A percentile compares a stretch with the other conserved stretches of the same genome.
Conservation (phyloP, 2,329 filamentous ascomycete genomes). For the Epicoccum sorghinum region DNA sequence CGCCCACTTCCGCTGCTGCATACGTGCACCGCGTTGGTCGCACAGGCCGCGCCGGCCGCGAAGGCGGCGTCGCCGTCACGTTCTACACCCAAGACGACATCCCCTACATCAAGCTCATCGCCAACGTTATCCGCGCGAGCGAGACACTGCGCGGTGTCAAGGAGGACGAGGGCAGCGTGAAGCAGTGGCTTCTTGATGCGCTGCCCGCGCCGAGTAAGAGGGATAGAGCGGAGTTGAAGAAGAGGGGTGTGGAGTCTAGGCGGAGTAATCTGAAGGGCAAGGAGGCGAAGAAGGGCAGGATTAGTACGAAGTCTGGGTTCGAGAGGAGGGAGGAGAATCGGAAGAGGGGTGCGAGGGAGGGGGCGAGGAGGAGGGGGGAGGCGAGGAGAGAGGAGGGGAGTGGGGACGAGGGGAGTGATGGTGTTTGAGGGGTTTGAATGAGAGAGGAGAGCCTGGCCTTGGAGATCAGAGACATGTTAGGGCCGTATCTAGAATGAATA, state of each 20-base stretch:
- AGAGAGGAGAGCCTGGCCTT: too few species aligned
- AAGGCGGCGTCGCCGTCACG: constrained; percentile 88
- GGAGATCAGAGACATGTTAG: too few species aligned
- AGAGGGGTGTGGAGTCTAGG: constrained; percentile 78
- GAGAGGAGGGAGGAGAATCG: constrained; percentile 74
- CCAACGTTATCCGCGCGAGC: constrained; percentile 86
- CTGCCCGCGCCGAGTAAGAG: constrained; percentile 84
- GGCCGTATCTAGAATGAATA: too few species aligned
- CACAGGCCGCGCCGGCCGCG: constrained; percentile 84
- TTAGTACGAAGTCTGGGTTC: constrained; percentile 83
- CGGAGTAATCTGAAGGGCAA: constrained; percentile 46
- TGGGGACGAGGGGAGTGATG: constrained; percentile 17
- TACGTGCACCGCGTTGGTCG: constrained; percentile 95
- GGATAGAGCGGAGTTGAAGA: constrained; percentile 81
- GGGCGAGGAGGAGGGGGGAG: constrained; percentile 39
- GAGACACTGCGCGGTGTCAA: constrained; percentile 67
- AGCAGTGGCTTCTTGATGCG: constrained; percentile 80
- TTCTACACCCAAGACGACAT: constrained; percentile 97
- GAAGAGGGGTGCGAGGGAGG: constrained; percentile 57
- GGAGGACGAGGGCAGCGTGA: constrained; percentile 55
- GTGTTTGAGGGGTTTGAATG: constrained; percentile 3
- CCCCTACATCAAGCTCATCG: constrained; percentile 85
- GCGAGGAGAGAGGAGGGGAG: constrained; percentile 20
- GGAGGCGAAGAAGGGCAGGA: constrained; percentile 58
- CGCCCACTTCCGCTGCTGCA: constrained; percentile 84